Conservation (phyloP, 1,139 yeast genomes). For the Fermentozyma sake region DNA sequence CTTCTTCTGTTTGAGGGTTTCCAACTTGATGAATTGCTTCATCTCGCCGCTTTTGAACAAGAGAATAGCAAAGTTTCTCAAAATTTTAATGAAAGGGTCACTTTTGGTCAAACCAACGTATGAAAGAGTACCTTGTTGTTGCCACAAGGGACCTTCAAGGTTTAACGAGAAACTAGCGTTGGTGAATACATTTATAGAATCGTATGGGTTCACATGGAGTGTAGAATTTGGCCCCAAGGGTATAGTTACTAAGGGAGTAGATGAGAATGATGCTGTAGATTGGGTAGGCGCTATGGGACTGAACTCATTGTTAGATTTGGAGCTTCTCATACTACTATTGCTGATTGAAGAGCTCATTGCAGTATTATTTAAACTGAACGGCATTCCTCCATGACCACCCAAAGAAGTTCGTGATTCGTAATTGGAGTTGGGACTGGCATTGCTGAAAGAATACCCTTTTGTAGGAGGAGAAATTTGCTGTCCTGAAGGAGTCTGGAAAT, state of each 20-base stretch:
- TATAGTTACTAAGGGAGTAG: constrained; percentile 18
- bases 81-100: constrained; percentile 38
- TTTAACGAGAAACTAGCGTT: constrained; percentile 34
- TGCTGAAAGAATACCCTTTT: background rate
- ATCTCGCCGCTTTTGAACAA: constrained; percentile 36
- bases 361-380: too few relatives aligned
- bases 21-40: constrained; percentile 26
- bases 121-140: constrained; percentile 40
- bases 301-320: too few relatives aligned
- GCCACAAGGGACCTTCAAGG: constrained; percentile 38
- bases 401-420: background rate
- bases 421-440: background rate
- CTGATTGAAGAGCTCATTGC: too few relatives aligned
- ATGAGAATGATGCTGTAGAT: background rate
- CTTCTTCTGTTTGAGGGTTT: constrained; percentile 13
- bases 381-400: too few relatives aligned
- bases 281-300: too few relatives aligned
- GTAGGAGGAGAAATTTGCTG: too few relatives aligned
- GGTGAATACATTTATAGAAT: constrained; percentile 31
- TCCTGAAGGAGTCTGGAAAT: too few relatives aligned
- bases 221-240: constrained; percentile 37
- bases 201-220: constrained; percentile 32
- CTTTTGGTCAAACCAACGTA: constrained; percentile 41
- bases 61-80: constrained; percentile 34
- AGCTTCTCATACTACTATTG: too few relatives aligned